These are phyloP conservation scores for Ceratocystiopsis minuta DNA, from an alignment of 2,329 filamentous ascomycete species.

Conservation along the genomic window DNA sequence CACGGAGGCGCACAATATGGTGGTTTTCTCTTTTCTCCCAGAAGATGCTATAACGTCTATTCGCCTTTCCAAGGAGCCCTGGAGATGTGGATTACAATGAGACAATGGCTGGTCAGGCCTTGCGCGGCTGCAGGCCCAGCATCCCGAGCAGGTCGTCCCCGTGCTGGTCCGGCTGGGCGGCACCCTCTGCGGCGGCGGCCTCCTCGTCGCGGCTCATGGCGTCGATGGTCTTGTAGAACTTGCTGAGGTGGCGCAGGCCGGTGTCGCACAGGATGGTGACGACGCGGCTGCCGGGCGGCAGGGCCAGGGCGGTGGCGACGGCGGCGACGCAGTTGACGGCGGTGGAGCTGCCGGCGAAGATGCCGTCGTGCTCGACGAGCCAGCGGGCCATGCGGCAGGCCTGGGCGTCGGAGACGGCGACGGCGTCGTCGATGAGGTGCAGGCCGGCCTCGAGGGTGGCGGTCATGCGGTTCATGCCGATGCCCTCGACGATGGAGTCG, in stretches of 20 bases:
- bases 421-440: slow-evolving; percentile 75
- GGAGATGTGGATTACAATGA: no score
- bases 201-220: slow-evolving; percentile 33
- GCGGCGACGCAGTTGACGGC: slow-evolving; percentile 90
- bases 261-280: slow-evolving; percentile 77
- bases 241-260: slow-evolving; percentile 67
- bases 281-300: slow-evolving; percentile 45
- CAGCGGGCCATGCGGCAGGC: slow-evolving; percentile 88
- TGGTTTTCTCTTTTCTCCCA: no score
- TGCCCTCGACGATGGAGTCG: slow-evolving; percentile 88
- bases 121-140: slow-evolving; percentile 24
- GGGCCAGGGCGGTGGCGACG: slow-evolving; percentile 44
- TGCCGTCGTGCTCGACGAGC: slow-evolving; percentile 86
- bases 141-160: slow-evolving; percentile 27
- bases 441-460: slow-evolving; percentile 79
- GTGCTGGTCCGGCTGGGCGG: neutral
- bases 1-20: no score
- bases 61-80: no score
- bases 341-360: slow-evolving; percentile 87
- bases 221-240: slow-evolving; percentile 63
- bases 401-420: slow-evolving; percentile 75
- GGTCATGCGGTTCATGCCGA: slow-evolving; percentile 90
- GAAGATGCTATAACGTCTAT: no score
- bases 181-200: slow-evolving; percentile 11
- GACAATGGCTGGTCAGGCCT: no score